These are phyloP conservation scores for Trichoderma afroharzianum DNA, from an alignment of 2,329 filamentous ascomycete species.

Conservation along the genomic window DNA sequence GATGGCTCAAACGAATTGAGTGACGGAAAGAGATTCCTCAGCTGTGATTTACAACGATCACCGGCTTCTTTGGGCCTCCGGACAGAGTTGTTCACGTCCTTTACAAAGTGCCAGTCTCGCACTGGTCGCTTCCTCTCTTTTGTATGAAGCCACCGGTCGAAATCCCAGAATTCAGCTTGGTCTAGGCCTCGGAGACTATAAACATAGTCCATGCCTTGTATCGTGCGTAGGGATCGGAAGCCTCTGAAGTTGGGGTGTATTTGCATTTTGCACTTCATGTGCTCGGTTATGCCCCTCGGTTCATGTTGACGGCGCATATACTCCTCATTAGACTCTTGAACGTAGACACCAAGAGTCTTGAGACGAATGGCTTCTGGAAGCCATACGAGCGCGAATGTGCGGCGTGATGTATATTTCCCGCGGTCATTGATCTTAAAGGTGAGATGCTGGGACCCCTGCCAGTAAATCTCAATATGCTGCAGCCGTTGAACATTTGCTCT, in stretches of 20 bases:
- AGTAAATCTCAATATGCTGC: slow-evolving; percentile 43
- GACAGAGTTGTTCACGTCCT: slow-evolving; percentile 27
- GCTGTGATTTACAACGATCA: slow-evolving; percentile 16
- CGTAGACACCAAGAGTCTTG: slow-evolving; percentile 37
- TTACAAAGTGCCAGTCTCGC: slow-evolving; percentile 30
- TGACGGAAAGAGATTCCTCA: slow-evolving; percentile 25
- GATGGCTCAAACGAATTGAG: slow-evolving; percentile 9
- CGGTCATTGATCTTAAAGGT: slow-evolving; percentile 20
- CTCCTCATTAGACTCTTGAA: slow-evolving; percentile 34
- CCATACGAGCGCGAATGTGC: slow-evolving; percentile 35
- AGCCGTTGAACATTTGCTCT: slow-evolving; percentile 39
- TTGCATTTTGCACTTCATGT: slow-evolving; percentile 29
- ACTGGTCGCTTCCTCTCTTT: slow-evolving; percentile 18
- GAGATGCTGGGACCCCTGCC: slow-evolving; percentile 36
- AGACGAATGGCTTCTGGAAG: slow-evolving; percentile 38
- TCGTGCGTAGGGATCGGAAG: slow-evolving; percentile 35
- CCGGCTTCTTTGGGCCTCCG: slow-evolving; percentile 19
- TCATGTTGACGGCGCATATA: slow-evolving; percentile 40
- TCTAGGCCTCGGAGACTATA: slow-evolving; percentile 42
- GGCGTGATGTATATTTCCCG: slow-evolving; percentile 33
- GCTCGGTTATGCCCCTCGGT: slow-evolving; percentile 19
- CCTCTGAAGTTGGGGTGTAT: slow-evolving; percentile 40
- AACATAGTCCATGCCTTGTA: slow-evolving; percentile 46
- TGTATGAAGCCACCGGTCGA: slow-evolving; percentile 27
- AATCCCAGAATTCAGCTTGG: slow-evolving; percentile 41